These are phyloP conservation scores for Saccharomyces hybrid DNA, from an alignment of 1,139 yeast genomes.

Conservation along the genomic window DNA sequence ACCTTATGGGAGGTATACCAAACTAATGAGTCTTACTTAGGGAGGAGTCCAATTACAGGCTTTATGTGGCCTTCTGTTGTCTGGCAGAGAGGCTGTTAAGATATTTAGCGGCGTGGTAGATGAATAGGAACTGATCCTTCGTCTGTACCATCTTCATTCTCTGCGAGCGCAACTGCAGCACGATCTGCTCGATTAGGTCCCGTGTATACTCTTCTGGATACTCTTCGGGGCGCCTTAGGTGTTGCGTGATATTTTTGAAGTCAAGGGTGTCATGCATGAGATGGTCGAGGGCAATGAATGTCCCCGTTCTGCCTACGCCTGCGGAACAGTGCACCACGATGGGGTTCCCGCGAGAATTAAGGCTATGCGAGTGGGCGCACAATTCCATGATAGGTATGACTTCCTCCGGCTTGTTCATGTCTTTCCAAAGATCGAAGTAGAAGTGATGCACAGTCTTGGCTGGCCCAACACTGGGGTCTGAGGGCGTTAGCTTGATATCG, in stretches of 20 bases:
- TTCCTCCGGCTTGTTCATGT: constrained; percentile 38
- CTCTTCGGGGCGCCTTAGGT: background rate
- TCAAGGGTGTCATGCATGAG: constrained; percentile 35
- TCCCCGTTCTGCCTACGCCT: constrained; percentile 74
- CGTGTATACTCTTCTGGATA: constrained; percentile 17
- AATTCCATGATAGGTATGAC: constrained; percentile 29
- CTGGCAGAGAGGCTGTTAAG: constrained; percentile 5
- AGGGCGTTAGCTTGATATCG: constrained; percentile 17
- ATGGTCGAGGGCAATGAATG: constrained; percentile 60
- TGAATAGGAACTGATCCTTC: constrained; percentile 28
- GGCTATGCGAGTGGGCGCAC: constrained; percentile 24
- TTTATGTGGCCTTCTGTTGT: background rate
- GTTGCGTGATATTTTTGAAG: constrained; percentile 15
- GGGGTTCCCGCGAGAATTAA: constrained; percentile 32
- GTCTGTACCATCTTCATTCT: constrained; percentile 33
- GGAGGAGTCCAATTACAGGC: background rate
- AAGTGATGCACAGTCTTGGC: constrained; percentile 35
- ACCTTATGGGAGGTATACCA: background rate
- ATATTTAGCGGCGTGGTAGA: constrained; percentile 29
- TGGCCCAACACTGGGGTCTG: constrained; percentile 14
- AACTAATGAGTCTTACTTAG: background rate
- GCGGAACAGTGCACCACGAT: constrained; percentile 65
- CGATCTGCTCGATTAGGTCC: constrained; percentile 31
- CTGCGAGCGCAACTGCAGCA: constrained; percentile 28
- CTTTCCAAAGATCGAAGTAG: constrained; percentile 41